Base-by-base conservation (phyloP, 2,329 filamentous ascomycete genomes). In the Exophiala xenobiotica region DNA sequence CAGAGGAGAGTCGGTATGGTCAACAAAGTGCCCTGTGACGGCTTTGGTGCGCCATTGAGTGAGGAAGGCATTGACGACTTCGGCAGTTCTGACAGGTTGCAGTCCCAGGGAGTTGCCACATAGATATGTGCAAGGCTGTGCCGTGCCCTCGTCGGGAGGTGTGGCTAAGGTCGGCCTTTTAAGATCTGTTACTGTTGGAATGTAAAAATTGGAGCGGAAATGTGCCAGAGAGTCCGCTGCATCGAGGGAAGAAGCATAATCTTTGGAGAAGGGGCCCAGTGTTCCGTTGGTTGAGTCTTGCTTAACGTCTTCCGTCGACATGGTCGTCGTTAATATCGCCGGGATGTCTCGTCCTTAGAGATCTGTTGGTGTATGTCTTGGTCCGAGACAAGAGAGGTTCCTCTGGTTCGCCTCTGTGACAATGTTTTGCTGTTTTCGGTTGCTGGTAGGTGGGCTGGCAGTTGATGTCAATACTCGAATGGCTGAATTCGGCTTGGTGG, bases 41-140 rank as follows among this genome's bases (percentile, higher is more conserved):
- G 86, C 90, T 59, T 93, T 86, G 0, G 83, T 86, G 0, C 86
- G 86, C 90, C 91, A 96, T 3, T 88, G 90, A 56, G 86, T 80
- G 1, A 95, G 78, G 60, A 95, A 90, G 4, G 82, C 79, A 39
- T 84, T 75, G 56, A 95, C 72, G 56, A 88, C 84, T 12, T 78
- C 72, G 14, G 79, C 75, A 0, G 85, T 83, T 11, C 79, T 79
- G 56, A 80, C 82, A 38, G 91, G 90, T 67, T 96, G 90, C 3
- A 92, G 80, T 29, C 90, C 90, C 1, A 96, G 79, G 0, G 90
- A 95, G 73, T 96, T 95, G 50, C 91, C 91, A 60, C 90, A 92
- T 57, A 96, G 83, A 69, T 96, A 96, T 53, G 89, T 85, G 11
- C 63, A 62, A 16, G 58, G 62, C n/a, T 70, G 62, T 33, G 70